phyloP scores from a whole-genome alignment of 805 yeast species.

The Wickerhamiella kurtzmanii region DNA sequence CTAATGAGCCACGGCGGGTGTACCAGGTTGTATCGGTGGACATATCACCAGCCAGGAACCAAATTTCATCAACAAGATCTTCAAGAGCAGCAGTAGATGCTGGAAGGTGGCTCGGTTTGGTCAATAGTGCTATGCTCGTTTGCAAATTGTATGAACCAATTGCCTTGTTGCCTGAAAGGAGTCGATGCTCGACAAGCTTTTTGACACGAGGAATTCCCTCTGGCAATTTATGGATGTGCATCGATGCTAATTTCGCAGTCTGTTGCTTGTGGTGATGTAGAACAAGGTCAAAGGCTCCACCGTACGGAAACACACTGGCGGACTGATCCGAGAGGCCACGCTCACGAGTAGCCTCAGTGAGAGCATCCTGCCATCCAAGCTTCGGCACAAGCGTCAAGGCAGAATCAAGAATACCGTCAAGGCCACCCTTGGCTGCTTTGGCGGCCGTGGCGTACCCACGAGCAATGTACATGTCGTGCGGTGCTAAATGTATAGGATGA shows the following conservation, averaged over 20 bases:
- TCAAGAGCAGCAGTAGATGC: constrained; percentile 55
- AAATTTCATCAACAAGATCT: constrained; percentile 68
- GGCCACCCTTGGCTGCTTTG: not conserved
- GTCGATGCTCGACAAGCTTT: constrained; percentile 31
- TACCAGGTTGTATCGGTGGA: constrained; percentile 85
- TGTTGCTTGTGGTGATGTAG: constrained; percentile 36
- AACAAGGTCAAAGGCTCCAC: constrained; percentile 41
- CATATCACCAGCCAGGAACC: constrained; percentile 63
- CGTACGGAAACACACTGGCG: constrained; percentile 31
- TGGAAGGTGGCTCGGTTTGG: constrained; percentile 48
- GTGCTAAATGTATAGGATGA: not conserved
- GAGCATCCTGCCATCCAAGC: constrained; percentile 39
- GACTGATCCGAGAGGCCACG: constrained; percentile 41
- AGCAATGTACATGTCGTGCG: not conserved
- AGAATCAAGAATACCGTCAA: constrained; percentile 25
- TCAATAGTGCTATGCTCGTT: constrained; percentile 45
- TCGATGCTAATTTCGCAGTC: constrained; percentile 18
- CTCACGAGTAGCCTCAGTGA: constrained; percentile 36
- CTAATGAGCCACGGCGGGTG: constrained; percentile 61
- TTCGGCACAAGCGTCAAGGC: constrained; percentile 35
- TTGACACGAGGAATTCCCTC: constrained; percentile 23
- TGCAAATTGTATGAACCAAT: constrained; percentile 5
- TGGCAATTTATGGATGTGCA: not conserved
- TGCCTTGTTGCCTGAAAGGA: constrained; percentile 32
- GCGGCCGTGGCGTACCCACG: not conserved